These are phyloP conservation scores for Corrigiola litoralis DNA, from an alignment of 179 eudicot genomes.

Conservation along the genomic window DNA sequence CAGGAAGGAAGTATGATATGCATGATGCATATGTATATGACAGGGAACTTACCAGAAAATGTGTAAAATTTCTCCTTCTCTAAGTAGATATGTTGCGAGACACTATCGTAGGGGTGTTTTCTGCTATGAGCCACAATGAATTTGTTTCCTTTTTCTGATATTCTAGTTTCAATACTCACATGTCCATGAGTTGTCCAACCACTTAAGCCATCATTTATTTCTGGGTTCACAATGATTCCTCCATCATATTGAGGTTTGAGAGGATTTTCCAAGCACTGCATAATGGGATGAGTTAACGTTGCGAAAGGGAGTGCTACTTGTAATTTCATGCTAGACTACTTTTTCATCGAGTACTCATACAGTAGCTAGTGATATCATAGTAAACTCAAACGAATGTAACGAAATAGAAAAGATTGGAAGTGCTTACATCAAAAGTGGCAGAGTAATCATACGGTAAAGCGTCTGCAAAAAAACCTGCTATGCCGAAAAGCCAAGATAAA, in stretches of 20 bases:
- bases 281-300: no score
- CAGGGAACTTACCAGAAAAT: slow-evolving; percentile 44
- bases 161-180: slow-evolving; percentile 28
- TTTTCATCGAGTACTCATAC: no score
- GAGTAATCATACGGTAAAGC: slow-evolving; percentile 42
- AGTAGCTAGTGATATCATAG: no score
- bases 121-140: slow-evolving; percentile 45
- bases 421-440: slow-evolving; percentile 33
- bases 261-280: slow-evolving; percentile 49
- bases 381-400: no score
- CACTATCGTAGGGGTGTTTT: slow-evolving; percentile 31
- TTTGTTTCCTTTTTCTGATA: slow-evolving; percentile 39
- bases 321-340: no score
- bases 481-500: no score
- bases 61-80: slow-evolving; percentile 42
- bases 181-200: slow-evolving; percentile 54
- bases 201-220: slow-evolving; percentile 40
- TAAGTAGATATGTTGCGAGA: slow-evolving; percentile 42
- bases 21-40: neutral
- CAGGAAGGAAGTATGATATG: no score
- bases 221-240: slow-evolving; percentile 57
- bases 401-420: neutral
- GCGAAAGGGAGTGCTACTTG: no score
- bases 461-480: slow-evolving; percentile 19
- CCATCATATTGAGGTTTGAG: slow-evolving; percentile 52